phyloP scores from a whole-genome alignment of 331 rosid genomes.

The Quercus lobata region DNA sequence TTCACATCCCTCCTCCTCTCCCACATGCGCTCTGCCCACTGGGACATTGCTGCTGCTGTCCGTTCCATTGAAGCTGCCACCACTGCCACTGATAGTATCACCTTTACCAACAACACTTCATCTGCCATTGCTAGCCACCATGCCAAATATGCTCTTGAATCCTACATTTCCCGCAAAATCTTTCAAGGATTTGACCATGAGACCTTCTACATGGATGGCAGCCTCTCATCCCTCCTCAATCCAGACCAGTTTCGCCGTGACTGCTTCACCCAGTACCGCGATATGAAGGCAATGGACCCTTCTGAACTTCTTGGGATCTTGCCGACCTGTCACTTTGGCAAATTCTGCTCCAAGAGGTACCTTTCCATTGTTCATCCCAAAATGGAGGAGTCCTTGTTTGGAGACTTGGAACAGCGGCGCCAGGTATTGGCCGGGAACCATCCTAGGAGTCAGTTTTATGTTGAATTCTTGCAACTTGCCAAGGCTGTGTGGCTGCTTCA shows the following conservation, averaged over 20 bases:
- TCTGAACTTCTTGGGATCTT: constrained; percentile 86
- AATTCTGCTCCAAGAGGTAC: constrained; percentile 89
- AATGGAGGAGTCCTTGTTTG: constrained; percentile 98
- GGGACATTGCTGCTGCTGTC: constrained; percentile 96
- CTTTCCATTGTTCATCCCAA: constrained; percentile 84
- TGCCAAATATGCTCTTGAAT: constrained; percentile 89
- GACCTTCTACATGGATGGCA: constrained; percentile 97
- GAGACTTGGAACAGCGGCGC: constrained; percentile 75
- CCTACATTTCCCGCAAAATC: constrained; percentile 70
- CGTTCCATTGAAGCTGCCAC: constrained; percentile 86
- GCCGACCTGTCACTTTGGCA: constrained; percentile 87
- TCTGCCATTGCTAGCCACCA: constrained; percentile 50
- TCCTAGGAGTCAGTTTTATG: constrained; percentile 81
- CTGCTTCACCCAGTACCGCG: constrained; percentile 80
- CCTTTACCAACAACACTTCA: constrained; percentile 25
- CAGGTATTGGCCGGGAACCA: constrained; percentile 72
- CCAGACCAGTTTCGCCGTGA: constrained; percentile 95
- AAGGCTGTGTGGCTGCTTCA: constrained; percentile 90
- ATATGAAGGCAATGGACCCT: constrained; percentile 97
- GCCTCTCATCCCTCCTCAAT: constrained; percentile 88
- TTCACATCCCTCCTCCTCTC: constrained; percentile 78
- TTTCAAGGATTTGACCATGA: constrained; percentile 94
- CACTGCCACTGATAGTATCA: constrained; percentile 26
- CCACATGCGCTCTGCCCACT: constrained; percentile 88
- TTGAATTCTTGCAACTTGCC: constrained; percentile 65